phyloP scores from a whole-genome alignment of 805 yeast species.

The Pichia membranifaciens region DNA sequence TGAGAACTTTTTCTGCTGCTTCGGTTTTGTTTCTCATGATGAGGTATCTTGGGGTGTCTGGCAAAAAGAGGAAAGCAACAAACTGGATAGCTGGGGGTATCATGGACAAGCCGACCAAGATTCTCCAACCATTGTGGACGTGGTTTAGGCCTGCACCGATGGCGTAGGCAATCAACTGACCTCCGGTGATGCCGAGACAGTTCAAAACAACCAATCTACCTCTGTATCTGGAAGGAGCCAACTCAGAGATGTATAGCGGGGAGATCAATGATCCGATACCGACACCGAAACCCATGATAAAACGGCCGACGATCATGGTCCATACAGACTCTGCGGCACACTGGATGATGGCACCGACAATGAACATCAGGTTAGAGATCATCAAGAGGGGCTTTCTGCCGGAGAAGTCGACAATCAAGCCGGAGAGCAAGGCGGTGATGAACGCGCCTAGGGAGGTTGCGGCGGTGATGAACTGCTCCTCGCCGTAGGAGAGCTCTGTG shows the following conservation, averaged over 20 bases:
- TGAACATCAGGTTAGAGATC: conserved; percentile 74
- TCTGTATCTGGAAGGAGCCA: conserved; percentile 87
- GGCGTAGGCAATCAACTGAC: conserved; percentile 90
- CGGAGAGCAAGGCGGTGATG: conserved; percentile 72
- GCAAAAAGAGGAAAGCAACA: conserved; percentile 72
- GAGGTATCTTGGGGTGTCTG: conserved; percentile 92
- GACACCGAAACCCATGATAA: conserved; percentile 93
- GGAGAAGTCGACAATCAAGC: conserved; percentile 69
- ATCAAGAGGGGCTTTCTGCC: conserved; percentile 85
- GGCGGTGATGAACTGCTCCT: conserved; percentile 85
- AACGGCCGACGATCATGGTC: conserved; percentile 89
- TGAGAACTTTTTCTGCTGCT: conserved; percentile 61
- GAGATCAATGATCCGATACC: conserved; percentile 92
- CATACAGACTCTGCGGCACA: conserved; percentile 75
- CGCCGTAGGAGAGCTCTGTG: conserved; percentile 58
- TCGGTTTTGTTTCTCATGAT: conserved; percentile 63
- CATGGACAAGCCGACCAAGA: conserved; percentile 83
- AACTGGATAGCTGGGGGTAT: conserved; percentile 81
- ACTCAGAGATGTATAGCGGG: conserved; percentile 88
- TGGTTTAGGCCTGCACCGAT: conserved; percentile 80
- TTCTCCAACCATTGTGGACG: conserved; percentile 85
- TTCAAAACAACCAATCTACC: conserved; percentile 88
- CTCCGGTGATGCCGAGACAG: conserved; percentile 88
- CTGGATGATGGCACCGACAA: conserved; percentile 82
- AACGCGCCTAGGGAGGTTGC: conserved; percentile 94